Percentiles rank a stretch among this genome's conserved stretches.
Evolutionary conservation across 257 asterid genomes (phyloP).

Genomic region (Datura wrightii): DNA sequence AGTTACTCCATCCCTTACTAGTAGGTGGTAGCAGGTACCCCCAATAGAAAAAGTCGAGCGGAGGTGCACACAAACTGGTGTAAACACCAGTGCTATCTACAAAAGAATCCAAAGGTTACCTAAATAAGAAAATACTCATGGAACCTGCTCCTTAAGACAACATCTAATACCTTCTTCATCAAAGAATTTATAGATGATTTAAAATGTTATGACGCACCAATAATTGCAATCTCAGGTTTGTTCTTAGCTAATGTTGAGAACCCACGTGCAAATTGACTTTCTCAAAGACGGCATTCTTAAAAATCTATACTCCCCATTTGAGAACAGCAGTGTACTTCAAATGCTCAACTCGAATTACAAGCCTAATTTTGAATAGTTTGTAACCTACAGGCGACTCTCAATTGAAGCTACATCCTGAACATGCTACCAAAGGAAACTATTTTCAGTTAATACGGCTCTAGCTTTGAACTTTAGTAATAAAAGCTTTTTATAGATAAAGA

Average conservation of each 20-base stretch:
- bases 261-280: background rate
- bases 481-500: background rate
- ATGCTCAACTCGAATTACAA: background rate
- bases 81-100: background rate
- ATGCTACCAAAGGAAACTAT: background rate
- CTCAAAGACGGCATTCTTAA: background rate
- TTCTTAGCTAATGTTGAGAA: background rate
- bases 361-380: background rate
- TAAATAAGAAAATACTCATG: background rate
- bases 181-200: background rate
- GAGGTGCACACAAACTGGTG: background rate
- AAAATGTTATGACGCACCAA: background rate
- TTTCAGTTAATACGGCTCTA: background rate
- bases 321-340: background rate
- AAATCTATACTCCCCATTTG: background rate
- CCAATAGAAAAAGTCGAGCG: background rate
- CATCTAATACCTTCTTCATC: conserved; percentile 6
- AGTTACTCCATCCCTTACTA: background rate
- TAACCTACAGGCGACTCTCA: background rate
- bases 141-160: background rate
- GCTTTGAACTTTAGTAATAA: background rate
- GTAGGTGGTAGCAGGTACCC: background rate
- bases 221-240: background rate
- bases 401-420: background rate
- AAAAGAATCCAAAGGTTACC: background rate